These are phyloP conservation scores for Botrytis deweyae DNA, from an alignment of 2,329 filamentous ascomycete species.

Conservation along the genomic window DNA sequence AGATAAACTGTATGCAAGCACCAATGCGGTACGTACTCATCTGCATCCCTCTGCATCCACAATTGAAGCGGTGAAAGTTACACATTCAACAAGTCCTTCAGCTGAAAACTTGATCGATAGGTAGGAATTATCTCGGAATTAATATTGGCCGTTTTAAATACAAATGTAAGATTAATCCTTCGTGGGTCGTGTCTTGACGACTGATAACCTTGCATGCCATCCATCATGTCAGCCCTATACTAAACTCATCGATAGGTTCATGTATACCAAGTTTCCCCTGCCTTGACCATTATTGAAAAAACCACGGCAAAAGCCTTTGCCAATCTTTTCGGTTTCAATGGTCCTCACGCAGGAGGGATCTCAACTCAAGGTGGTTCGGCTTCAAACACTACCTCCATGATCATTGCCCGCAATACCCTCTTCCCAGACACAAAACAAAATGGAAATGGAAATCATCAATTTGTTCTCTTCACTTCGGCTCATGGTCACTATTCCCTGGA, in stretches of 20 bases:
- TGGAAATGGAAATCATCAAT: slow-evolving; percentile 65
- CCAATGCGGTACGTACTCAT: slow-evolving; percentile 64
- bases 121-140: slow-evolving; percentile 84
- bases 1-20: slow-evolving; percentile 91
- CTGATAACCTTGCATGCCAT: neutral
- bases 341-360: slow-evolving; percentile 66
- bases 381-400: slow-evolving; percentile 81
- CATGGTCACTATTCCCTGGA: slow-evolving; percentile 95
- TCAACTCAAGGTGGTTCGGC: slow-evolving; percentile 76
- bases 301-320: slow-evolving; percentile 72
- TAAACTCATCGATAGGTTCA: slow-evolving; percentile 57
- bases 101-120: slow-evolving; percentile 41
- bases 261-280: slow-evolving; percentile 91
- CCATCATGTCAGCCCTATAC: neutral
- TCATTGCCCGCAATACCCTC: slow-evolving; percentile 83
- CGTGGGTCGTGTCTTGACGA: neutral
- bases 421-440: slow-evolving; percentile 73
- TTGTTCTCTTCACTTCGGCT: slow-evolving; percentile 82
- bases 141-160: slow-evolving; percentile 82
- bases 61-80: slow-evolving; percentile 11
- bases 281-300: slow-evolving; percentile 85
- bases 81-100: neutral
- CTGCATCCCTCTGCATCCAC: slow-evolving; percentile 11
- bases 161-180: slow-evolving; percentile 61
- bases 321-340: slow-evolving; percentile 70